phyloP scores from a whole-genome alignment of 2,329 filamentous ascomycete species.

The Calonectria naviculata region DNA sequence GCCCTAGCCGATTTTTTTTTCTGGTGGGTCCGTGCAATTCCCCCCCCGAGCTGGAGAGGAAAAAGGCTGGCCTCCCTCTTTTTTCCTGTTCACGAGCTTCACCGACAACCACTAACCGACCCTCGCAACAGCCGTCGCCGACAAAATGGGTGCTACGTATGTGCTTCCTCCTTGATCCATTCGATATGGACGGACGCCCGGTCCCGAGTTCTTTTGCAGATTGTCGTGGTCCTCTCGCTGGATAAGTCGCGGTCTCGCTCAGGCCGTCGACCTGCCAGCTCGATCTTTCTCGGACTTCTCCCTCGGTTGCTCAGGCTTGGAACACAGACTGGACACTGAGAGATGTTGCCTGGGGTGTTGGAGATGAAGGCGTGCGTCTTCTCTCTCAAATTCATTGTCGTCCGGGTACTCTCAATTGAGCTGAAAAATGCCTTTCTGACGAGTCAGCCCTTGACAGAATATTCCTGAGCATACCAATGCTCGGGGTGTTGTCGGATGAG shows the following conservation, averaged over 20 bases:
- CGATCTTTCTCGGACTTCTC: constrained; percentile 77
- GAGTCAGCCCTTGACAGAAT: constrained; percentile 47
- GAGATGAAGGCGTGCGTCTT: constrained; percentile 77
- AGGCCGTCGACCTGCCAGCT: constrained; percentile 70
- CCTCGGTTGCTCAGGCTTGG: constrained; percentile 63
- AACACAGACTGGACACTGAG: constrained; percentile 63
- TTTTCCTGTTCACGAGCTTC: constrained; percentile 30
- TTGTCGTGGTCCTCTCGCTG: constrained; percentile 91
- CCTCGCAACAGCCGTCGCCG: constrained; percentile 50
- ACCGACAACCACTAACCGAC: constrained; percentile 52
- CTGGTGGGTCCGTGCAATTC: constrained; percentile 18
- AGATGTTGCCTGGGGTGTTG: constrained; percentile 79
- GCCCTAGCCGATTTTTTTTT: constrained; percentile 42
- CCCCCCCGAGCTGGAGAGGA: constrained; percentile 26
- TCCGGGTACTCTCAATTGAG: constrained; percentile 36
- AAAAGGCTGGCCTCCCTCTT: constrained; percentile 27
- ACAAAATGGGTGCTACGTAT: constrained; percentile 66
- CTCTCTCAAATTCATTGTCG: constrained; percentile 83
- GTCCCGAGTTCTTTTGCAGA: constrained; percentile 67
- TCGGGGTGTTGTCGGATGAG: constrained; percentile 85
- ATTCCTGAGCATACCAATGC: constrained; percentile 52
- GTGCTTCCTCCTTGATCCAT: constrained; percentile 53
- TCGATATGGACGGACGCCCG: constrained; percentile 53
- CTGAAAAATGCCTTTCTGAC: constrained; percentile 41
- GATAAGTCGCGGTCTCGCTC: constrained; percentile 53